Conservation (phyloP, 495 filamentous ascomycete genomes). For the Parmelia sp. region DNA sequence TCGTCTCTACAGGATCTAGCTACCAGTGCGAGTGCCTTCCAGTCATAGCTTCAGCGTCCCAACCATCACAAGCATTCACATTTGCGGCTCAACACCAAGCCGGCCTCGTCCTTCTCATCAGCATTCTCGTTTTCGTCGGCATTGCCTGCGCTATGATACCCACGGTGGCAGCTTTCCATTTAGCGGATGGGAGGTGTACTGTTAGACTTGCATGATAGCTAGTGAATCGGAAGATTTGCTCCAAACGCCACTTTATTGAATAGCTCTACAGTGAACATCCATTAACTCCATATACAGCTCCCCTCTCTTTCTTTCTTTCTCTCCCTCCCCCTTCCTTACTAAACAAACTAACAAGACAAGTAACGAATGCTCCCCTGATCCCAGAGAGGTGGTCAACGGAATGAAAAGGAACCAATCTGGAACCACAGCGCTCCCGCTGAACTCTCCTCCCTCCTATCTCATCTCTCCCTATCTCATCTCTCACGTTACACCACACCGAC, state of each 20-base stretch:
- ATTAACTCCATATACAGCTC: background rate
- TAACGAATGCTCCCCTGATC: no score
- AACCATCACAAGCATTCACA: background rate
- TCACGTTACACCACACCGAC: no score
- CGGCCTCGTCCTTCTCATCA: background rate
- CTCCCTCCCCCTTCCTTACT: no score
- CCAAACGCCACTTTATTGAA: background rate
- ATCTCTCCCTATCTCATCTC: no score
- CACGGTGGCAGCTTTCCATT: background rate
- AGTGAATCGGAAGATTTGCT: background rate
- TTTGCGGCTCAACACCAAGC: background rate
- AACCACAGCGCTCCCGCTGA: no score
- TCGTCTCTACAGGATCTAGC: background rate
- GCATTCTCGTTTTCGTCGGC: background rate
- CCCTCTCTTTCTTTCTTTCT: no score
- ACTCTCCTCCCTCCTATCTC: no score
- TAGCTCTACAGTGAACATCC: background rate
- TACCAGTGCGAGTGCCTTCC: background rate
- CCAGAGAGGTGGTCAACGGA: no score
- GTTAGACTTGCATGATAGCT: background rate
- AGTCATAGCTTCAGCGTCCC: no score
- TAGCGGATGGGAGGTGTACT: background rate
- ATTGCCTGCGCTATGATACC: background rate
- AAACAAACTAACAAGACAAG: no score
- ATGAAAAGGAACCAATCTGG: no score